Evolutionary conservation across 805 yeast species (phyloP).

Genomic region (Candida parachauliodes): DNA sequence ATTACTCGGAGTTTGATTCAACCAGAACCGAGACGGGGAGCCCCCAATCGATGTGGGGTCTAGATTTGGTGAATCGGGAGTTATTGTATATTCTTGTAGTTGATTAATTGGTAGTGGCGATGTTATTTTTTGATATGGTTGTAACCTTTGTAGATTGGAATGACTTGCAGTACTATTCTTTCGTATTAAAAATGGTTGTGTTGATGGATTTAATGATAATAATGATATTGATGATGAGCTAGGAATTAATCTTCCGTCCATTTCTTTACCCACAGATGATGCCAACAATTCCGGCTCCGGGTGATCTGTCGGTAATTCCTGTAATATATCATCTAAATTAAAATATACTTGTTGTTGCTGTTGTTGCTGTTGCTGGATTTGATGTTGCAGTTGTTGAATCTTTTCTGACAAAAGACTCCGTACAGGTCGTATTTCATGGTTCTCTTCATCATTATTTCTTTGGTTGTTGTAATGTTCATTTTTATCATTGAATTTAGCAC

Average conservation of each 20-base stretch:
- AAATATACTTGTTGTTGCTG: conserved; percentile 4
- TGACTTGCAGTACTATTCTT: conserved; percentile 18
- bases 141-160: conserved; percentile 31
- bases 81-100: conserved; percentile 3
- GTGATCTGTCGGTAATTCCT: conserved; percentile 25
- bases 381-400: conserved; percentile 1
- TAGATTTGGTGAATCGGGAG: conserved; percentile 51
- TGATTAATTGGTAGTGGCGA: conserved; percentile 23
- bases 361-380: not conserved
- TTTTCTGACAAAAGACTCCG: conserved; percentile 16
- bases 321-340: conserved; percentile 4
- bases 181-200: conserved; percentile 7
- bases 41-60: conserved; percentile 51
- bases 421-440: not conserved
- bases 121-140: conserved; percentile 32
- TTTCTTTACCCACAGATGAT: conserved; percentile 40
- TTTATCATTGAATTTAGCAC: not conserved
- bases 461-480: not conserved
- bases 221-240: conserved; percentile 41
- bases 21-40: conserved; percentile 53
- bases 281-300: conserved; percentile 45
- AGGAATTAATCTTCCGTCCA: conserved; percentile 38
- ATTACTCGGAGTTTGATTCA: conserved; percentile 46
- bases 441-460: not conserved
- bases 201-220: conserved; percentile 29